Base-by-base conservation (phyloP, 805 yeast genomes). In the Myxozyma monticola region DNA sequence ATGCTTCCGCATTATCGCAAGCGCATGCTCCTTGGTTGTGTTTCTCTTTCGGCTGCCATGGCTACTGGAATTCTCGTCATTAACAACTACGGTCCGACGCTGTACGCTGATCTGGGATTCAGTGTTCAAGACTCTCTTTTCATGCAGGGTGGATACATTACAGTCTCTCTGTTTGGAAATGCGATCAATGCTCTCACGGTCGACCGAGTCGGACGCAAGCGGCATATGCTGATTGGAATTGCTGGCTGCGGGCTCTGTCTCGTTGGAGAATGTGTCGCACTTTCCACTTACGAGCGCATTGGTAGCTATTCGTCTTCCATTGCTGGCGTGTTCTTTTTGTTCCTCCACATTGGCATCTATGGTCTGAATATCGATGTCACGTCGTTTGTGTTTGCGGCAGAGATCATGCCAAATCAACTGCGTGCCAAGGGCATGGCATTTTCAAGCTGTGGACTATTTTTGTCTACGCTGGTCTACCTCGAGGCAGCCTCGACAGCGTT, bases 1-100 rank as follows among this genome's bases (percentile, higher is more conserved):
- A 28, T 12, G 21, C 6, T 31, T 7, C 51, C 40, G 9, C 37
- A 41, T 17, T 47, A 33, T 34, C 51, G 48, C 33, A 59, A 49
- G 42, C 48, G 64, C 20, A 45, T 60, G 50, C 56, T 54, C 48
- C 68, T 54, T 69, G 78, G 69, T 17, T 38, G 61, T 22, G 52
- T 57, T 29, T 58, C 62, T 48, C 75, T 72, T 60, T 59, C 66
- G 45, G 76, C 81, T 72, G 85, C 80, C 65, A 89, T 84, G 70
- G 73, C 81, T 62, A 80, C 87, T 34, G 90, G 89, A 67, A 77
- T 82, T 62, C 83, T 84, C 70, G 83, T 81, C 62, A 76, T 84
- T 61, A 80, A 84, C 71, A 84, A 84, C 74, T 84, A 78, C 65
- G 83, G 84, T 14, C 51, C 51, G 8, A 48, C 37, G 26, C 31